phyloP scores from a whole-genome alignment of 208 protist genomes.

The Acanthamoeba lenticulata region DNA sequence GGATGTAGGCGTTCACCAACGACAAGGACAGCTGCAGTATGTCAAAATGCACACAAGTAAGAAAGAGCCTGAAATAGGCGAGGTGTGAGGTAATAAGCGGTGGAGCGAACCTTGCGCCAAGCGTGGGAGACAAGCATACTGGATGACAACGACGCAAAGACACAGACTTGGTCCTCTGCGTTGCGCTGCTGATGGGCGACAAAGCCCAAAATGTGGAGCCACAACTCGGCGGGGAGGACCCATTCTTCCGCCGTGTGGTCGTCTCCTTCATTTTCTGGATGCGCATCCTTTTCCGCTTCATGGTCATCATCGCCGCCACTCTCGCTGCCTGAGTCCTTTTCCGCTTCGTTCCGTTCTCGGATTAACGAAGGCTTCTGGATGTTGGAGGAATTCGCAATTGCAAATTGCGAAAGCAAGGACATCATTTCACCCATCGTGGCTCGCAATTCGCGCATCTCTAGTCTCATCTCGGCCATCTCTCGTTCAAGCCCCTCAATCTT shows the following conservation, averaged over 20 bases:
- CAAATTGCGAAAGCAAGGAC: not conserved
- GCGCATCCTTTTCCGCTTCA: not conserved
- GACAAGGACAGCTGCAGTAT: not conserved
- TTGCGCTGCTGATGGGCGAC: not conserved
- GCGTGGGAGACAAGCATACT: not conserved
- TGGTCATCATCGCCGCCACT: not conserved
- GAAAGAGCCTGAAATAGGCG: too few species aligned
- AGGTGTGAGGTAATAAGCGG: too few species aligned
- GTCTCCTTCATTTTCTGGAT: not conserved
- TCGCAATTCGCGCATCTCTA: not conserved
- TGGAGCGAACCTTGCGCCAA: not conserved
- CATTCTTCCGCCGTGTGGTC: not conserved
- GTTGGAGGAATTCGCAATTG: not conserved
- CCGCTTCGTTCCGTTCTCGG: not conserved
- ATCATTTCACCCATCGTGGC: not conserved
- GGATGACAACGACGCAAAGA: not conserved
- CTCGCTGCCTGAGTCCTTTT: too few species aligned
- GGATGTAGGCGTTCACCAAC: not conserved
- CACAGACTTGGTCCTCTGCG: not conserved
- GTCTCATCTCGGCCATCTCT: not conserved
- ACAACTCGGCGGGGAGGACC: constrained; percentile 7
- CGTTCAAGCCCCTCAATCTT: constrained; percentile 22
- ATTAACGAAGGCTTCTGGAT: not conserved
- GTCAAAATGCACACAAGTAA: not conserved
- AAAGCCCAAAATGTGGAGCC: constrained; percentile 2